Evolutionary conservation across 495 filamentous ascomycete genomes (phyloP).

Genomic region (Penicillium lagena): DNA sequence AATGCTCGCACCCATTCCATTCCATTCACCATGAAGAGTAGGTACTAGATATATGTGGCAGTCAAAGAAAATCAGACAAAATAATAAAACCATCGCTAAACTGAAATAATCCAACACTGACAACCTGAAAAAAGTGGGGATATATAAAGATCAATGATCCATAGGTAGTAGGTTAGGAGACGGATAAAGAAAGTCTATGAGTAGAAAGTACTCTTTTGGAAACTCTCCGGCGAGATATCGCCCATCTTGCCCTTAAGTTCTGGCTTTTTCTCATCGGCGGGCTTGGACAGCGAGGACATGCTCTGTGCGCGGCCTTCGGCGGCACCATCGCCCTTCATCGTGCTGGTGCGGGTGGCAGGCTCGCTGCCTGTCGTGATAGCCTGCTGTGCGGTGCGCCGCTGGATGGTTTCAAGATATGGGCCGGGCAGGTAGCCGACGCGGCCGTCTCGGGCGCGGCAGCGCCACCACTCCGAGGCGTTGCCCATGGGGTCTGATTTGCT

Average conservation of each 20-base stretch:
- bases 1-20: too few relatives aligned
- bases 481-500: constrained; percentile 90
- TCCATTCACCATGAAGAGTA: not conserved
- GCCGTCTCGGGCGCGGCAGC: constrained; percentile 86
- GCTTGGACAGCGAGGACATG: constrained; percentile 15
- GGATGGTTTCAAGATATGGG: constrained; percentile 80
- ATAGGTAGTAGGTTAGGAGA: not conserved
- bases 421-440: constrained; percentile 85
- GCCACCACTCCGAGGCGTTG: constrained; percentile 94
- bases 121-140: not conserved
- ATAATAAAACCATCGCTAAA: constrained; percentile 13
- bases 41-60: constrained; percentile 1
- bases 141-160: not conserved
- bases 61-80: not conserved
- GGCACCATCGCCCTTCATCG: constrained; percentile 46
- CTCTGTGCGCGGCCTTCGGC: constrained; percentile 20
- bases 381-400: constrained; percentile 57
- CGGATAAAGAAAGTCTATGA: constrained; percentile 3
- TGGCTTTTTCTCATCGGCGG: constrained; percentile 23
- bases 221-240: constrained; percentile 74
- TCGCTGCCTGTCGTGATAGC: constrained; percentile 41
- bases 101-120: constrained; percentile 7
- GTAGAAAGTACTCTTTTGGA: constrained; percentile 86
- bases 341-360: constrained; percentile 46
- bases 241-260: constrained; percentile 43